Evolutionary conservation across 257 asterid genomes (phyloP).

Genomic region (Nyctanthes arbortristis): DNA sequence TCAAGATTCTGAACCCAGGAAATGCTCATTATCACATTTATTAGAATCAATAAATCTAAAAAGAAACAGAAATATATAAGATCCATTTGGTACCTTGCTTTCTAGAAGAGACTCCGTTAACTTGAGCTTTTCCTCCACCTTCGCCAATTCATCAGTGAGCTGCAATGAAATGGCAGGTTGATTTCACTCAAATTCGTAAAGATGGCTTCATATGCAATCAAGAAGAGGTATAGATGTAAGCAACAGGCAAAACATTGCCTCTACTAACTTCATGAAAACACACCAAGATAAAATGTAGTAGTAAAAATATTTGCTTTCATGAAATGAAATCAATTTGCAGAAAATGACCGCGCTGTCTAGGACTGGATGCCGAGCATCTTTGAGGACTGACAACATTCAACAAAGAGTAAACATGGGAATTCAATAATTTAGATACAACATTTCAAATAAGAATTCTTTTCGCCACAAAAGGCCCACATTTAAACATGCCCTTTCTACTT

Average conservation of each 20-base stretch:
- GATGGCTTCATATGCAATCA: slow-evolving; percentile 1
- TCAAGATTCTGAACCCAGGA: slow-evolving; percentile 77
- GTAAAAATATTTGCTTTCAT: not conserved
- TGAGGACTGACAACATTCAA: not conserved
- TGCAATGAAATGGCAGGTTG: slow-evolving; percentile 29
- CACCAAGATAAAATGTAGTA: not conserved
- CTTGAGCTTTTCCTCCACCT: slow-evolving; percentile 89
- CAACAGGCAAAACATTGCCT: not conserved
- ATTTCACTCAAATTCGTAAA: slow-evolving; percentile 19
- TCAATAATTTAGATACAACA: not conserved
- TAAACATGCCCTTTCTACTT: slow-evolving; percentile 8
- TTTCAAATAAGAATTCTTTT: not conserved
- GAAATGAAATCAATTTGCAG: not conserved
- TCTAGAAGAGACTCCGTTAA: slow-evolving; percentile 80
- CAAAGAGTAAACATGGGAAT: not conserved
- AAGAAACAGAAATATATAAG: slow-evolving; percentile 15
- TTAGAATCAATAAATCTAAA: slow-evolving; percentile 15
- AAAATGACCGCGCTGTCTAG: not conserved
- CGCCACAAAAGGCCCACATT: not conserved
- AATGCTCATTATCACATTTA: not conserved
- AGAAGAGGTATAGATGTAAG: not conserved
- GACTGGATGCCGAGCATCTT: not conserved
- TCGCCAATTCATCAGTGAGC: slow-evolving; percentile 85
- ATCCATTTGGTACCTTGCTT: slow-evolving; percentile 66
- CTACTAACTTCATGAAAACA: not conserved